These are phyloP conservation scores for Ustilago tritici DNA, from an alignment of 1,284 basidiomycete genomes.

Conservation along the genomic window DNA sequence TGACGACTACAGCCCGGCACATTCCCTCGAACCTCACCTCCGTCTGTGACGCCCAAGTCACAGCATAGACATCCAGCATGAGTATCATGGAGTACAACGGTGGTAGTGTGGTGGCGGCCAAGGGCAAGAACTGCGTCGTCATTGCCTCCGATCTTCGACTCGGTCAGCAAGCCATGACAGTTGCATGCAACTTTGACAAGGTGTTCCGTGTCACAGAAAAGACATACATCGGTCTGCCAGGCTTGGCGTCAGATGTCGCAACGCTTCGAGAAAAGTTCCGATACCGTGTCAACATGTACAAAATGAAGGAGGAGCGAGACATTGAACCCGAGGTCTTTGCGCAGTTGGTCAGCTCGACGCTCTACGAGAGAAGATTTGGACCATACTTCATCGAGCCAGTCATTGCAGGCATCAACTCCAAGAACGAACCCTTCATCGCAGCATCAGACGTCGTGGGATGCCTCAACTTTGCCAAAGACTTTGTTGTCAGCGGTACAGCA, in stretches of 20 bases:
- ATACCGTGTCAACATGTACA: conserved; percentile 98
- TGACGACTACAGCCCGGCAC: background rate
- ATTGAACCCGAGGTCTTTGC: conserved; percentile 97
- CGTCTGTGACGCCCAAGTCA: conserved; percentile 32
- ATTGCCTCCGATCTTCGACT: conserved; percentile 95
- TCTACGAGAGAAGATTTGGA: conserved; percentile 93
- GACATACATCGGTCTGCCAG: conserved; percentile 91
- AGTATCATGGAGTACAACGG: conserved; percentile 81
- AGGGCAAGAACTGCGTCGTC: conserved; percentile 97
- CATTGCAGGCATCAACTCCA: conserved; percentile 85
- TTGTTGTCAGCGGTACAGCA: conserved; percentile 95
- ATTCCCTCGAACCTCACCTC: background rate
- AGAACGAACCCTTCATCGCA: conserved; percentile 92
- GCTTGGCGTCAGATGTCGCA: conserved; percentile 90
- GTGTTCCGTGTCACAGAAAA: conserved; percentile 94
- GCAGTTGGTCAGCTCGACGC: conserved; percentile 93
- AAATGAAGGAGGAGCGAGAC: conserved; percentile 98
- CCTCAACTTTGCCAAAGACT: conserved; percentile 93
- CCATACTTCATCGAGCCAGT: conserved; percentile 98
- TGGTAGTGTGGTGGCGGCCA: conserved; percentile 98
- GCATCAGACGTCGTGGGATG: conserved; percentile 97
- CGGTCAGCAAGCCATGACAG: conserved; percentile 87
- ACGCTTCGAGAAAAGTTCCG: conserved; percentile 79
- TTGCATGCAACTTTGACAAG: conserved; percentile 94
- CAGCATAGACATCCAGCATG: conserved; percentile 47